Percentiles rank a stretch among this genome's conserved stretches.
These are phyloP conservation scores for Chaetomium sp. DNA, from an alignment of 2,329 filamentous ascomycete species.

Conservation along the genomic window DNA sequence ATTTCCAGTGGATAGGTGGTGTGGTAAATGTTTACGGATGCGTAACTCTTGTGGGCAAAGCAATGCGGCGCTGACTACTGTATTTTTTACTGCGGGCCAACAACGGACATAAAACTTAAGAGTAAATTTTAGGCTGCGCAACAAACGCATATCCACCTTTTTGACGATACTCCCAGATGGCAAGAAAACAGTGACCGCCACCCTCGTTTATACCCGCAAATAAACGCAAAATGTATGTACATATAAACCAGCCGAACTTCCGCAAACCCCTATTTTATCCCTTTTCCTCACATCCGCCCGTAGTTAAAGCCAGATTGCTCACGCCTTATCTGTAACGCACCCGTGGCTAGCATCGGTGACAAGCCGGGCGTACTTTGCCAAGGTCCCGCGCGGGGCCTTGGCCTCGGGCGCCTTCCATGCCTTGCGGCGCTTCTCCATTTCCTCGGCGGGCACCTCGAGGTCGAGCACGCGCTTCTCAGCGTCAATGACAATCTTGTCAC, in stretches of 20 bases:
- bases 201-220: constrained; percentile 1
- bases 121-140: too few relatives aligned
- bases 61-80: too few relatives aligned
- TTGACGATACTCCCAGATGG: too few relatives aligned
- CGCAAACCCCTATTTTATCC: neutral
- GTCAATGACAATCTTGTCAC: constrained; percentile 76
- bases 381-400: constrained; percentile 55
- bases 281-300: neutral
- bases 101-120: too few relatives aligned
- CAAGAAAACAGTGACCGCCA: too few relatives aligned
- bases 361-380: constrained; percentile 61
- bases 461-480: constrained; percentile 65
- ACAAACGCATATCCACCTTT: too few relatives aligned
- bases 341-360: constrained; percentile 55
- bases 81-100: too few relatives aligned
- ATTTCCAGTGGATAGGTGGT: too few relatives aligned
- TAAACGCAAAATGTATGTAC: constrained; percentile 13
- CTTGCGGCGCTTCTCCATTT: constrained; percentile 51
- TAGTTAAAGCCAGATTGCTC: neutral
- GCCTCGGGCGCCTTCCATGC: constrained; percentile 57
- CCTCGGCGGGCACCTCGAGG: constrained; percentile 60
- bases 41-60: too few relatives aligned
- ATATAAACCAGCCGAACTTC: neutral
- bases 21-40: too few relatives aligned
- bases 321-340: constrained; percentile 45